Conservation (phyloP, 1,139 yeast genomes). For the Saccharomyces hybrid region DNA sequence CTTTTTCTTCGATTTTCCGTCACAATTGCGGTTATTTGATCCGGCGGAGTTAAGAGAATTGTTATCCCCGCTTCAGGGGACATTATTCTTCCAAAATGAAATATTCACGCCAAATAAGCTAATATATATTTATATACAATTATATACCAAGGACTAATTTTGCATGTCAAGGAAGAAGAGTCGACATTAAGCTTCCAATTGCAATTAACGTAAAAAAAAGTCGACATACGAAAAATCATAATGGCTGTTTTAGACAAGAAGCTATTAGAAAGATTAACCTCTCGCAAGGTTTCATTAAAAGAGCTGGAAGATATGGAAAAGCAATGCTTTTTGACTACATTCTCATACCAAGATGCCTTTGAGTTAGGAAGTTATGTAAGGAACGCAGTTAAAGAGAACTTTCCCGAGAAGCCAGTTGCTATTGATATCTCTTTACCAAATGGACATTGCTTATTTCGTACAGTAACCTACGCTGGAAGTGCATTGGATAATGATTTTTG, state of each 20-base stretch:
- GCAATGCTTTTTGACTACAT: slow-evolving; percentile 11
- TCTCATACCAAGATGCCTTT: slow-evolving; percentile 22
- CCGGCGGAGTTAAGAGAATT: not conserved
- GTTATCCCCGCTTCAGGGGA: not conserved
- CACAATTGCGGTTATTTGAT: no score
- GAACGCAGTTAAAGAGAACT: slow-evolving; percentile 16
- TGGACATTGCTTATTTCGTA: slow-evolving; percentile 49
- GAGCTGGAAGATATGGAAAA: slow-evolving; percentile 19
- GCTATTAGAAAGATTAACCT: slow-evolving; percentile 9
- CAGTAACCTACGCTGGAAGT: slow-evolving; percentile 37
- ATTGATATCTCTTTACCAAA: slow-evolving; percentile 43
- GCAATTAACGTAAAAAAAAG: no score
- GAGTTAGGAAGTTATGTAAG: slow-evolving; percentile 21
- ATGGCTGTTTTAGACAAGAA: slow-evolving; percentile 7
- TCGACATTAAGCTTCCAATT: no score
- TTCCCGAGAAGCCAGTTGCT: slow-evolving; percentile 35
- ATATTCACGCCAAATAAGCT: not conserved
- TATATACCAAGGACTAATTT: not conserved
- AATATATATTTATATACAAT: not conserved
- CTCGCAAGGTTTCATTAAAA: slow-evolving; percentile 11
- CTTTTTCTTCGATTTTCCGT: no score
- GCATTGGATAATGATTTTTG: slow-evolving; percentile 50
- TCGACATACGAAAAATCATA: not conserved
- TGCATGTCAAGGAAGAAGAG: not conserved
- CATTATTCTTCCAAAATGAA: not conserved